These are phyloP conservation scores for Silene conica DNA, from an alignment of 148 eudicot genomes.

Conservation along the genomic window DNA sequence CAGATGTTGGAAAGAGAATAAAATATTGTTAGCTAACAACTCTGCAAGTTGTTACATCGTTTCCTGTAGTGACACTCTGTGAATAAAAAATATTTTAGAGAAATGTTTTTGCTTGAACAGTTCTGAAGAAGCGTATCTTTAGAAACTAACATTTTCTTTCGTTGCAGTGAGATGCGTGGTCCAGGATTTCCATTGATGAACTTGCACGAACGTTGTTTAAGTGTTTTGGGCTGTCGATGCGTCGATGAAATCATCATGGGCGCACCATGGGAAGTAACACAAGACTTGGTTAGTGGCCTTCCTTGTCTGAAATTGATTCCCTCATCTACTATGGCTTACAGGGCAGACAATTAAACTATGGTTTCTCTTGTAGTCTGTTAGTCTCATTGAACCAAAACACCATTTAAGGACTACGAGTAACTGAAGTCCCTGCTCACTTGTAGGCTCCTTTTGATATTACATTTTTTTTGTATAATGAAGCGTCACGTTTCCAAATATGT, in stretches of 20 bases:
- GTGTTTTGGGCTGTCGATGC: slow-evolving; percentile 85
- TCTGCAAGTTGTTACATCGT: no score
- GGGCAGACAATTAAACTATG: neutral
- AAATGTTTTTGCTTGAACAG: neutral
- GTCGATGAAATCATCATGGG: slow-evolving; percentile 96
- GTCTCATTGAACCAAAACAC: neutral
- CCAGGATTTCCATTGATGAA: slow-evolving; percentile 74
- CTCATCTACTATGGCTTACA: neutral
- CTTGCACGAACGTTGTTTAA: slow-evolving; percentile 89
- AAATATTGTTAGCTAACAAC: no score
- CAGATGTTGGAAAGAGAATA: neutral
- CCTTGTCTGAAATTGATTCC: slow-evolving; percentile 8
- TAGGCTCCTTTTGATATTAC: no score
- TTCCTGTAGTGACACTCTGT: no score
- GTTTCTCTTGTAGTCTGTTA: neutral
- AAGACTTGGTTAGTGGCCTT: slow-evolving; percentile 65
- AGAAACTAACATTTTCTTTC: slow-evolving; percentile 19
- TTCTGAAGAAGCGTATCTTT: slow-evolving; percentile 1
- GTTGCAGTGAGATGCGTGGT: slow-evolving; percentile 76
- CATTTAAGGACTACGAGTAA: neutral
- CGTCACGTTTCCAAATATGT: no score
- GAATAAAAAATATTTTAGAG: no score
- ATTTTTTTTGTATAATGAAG: no score
- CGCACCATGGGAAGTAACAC: slow-evolving; percentile 82
- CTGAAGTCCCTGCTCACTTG: neutral